phyloP scores from a whole-genome alignment of 2,329 filamentous ascomycete species.

The Sarocladium kiliense region DNA sequence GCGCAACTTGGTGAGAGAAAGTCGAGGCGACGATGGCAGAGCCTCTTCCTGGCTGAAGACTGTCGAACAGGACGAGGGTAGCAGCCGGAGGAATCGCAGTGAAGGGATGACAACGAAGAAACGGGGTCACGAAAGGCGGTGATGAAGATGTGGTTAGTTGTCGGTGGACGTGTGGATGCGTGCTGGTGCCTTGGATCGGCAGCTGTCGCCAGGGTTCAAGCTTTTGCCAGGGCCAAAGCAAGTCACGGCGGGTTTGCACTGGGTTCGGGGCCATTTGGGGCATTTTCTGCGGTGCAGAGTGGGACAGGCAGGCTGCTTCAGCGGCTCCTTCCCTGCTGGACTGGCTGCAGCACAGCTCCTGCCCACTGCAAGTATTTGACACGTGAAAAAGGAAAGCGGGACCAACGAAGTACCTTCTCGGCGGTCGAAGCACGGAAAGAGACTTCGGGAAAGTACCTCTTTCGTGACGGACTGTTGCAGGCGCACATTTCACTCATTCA shows the following conservation, averaged over 20 bases:
- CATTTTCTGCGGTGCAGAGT: conserved; percentile 1
- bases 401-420: background rate
- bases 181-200: conserved; percentile 5
- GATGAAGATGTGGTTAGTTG: conserved; percentile 6
- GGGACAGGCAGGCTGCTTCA: background rate
- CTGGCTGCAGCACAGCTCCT: background rate
- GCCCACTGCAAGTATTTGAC: background rate
- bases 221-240: background rate
- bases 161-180: background rate
- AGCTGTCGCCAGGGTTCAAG: conserved; percentile 7
- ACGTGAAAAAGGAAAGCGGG: background rate
- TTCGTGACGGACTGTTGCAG: background rate
- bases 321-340: background rate
- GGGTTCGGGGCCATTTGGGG: background rate
- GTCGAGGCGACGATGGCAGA: background rate
- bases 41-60: background rate
- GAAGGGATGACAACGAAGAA: background rate
- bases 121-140: conserved; percentile 3
- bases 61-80: background rate
- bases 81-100: background rate
- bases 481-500: background rate
- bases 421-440: background rate
- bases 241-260: background rate
- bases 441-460: no score
- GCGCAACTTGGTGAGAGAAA: background rate